phyloP scores from a whole-genome alignment of 805 yeast genomes.

The Candida ficus region DNA sequence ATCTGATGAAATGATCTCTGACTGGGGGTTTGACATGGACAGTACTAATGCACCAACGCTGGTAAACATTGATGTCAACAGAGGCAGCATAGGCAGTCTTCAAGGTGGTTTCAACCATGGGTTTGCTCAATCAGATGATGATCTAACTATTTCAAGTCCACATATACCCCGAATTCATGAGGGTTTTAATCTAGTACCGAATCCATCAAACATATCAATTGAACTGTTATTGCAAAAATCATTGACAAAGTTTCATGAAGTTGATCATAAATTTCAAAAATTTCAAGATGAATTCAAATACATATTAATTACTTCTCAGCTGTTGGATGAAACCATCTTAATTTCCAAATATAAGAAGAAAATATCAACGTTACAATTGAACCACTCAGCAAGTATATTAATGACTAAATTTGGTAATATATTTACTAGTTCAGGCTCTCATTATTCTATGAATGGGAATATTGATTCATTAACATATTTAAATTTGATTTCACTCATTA shows the following conservation, averaged over 20 bases:
- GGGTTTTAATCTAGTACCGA: background rate
- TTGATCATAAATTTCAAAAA: slow-evolving; percentile 3
- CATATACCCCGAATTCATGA: background rate
- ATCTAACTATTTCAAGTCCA: slow-evolving; percentile 5
- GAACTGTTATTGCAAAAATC: background rate
- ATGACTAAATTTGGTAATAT: slow-evolving; percentile 4
- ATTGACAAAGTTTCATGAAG: slow-evolving; percentile 10
- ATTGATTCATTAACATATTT: slow-evolving; percentile 1
- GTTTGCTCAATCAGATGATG: slow-evolving; percentile 6
- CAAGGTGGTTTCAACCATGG: background rate
- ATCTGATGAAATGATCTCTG: slow-evolving; percentile 17
- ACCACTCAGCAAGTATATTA: background rate
- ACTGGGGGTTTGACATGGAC: slow-evolving; percentile 24
- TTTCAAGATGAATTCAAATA: slow-evolving; percentile 51
- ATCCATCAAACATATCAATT: background rate
- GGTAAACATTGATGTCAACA: slow-evolving; percentile 13
- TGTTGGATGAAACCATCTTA: slow-evolving; percentile 36
- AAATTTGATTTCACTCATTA: background rate
- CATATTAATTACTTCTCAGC: slow-evolving; percentile 41
- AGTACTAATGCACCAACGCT: slow-evolving; percentile 24
- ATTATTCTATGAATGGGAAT: background rate
- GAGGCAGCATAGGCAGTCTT: background rate
- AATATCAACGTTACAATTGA: slow-evolving; percentile 8
- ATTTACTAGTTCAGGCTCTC: background rate
- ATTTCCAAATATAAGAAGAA: slow-evolving; percentile 22